Evolutionary conservation across 768 basidiomycete genomes (phyloP), one percentile per base, ranked within the genome.

Genomic region (Hirschioporus abietinus): DNA sequence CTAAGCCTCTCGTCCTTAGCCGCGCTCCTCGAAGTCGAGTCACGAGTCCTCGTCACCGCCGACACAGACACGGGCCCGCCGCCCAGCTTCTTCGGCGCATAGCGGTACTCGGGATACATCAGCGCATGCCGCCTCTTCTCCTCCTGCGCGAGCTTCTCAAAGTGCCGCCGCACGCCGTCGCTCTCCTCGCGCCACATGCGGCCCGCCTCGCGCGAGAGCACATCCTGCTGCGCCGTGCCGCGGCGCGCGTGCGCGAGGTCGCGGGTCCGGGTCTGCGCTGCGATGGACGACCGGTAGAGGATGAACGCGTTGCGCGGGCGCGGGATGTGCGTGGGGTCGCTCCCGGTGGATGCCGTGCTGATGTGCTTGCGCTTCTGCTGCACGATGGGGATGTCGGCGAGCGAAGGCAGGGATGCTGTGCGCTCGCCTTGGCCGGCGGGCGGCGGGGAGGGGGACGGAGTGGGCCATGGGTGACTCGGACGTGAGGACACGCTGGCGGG

Each of bases 251-350:
- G 42, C 12, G 12, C 5, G 15, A 3, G 12, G 15, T 3, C 3
- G 30, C 8, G 30, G 30, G 30, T 3, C 30, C 4, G 30, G 4
- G 30, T 30, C 30, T 30, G 30, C 30, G 30, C 8, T 30, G 42
- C 42, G 12, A 52, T 10, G 42, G 42, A 64, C 4, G 76, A 78
- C 17, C 81, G 72, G 70, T 78, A 82, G 36, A 82, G 73, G 66
- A 82, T 82, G 71, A 82, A 82, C 7, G 81, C 79, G 70, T 82
- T 82, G n/a, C 77, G 65, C 1, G 81, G 81, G 15, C 81, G 72
- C 12, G 78, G 78, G 35, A 81, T 77, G 66, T 80, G 78, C 10
- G 70, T 67, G 10, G 70, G 68, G 52, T 66, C 42, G 12, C 42
- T 1, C 5, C 42, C 42, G 20, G 12, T 52, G 42, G 42, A 12